These are phyloP conservation scores for Spathaspora girioi DNA, from an alignment of 805 yeast species.

Conservation along the genomic window DNA sequence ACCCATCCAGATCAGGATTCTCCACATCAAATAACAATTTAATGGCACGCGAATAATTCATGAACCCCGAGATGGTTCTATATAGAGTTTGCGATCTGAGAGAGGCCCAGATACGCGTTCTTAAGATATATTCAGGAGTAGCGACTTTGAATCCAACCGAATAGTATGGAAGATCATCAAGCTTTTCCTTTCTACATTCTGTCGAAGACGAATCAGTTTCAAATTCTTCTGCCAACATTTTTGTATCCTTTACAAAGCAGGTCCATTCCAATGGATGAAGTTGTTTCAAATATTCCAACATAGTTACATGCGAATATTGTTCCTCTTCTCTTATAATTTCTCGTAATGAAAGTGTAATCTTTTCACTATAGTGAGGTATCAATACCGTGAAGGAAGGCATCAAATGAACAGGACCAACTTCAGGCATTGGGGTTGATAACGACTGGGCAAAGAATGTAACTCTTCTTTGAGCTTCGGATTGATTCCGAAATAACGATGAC, in stretches of 20 bases:
- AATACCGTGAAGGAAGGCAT: conserved; percentile 86
- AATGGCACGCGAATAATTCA: conserved; percentile 97
- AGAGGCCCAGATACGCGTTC: conserved; percentile 99
- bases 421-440: conserved; percentile 79
- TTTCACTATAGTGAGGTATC: conserved; percentile 95
- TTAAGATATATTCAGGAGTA: conserved; percentile 91
- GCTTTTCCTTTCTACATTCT: conserved; percentile 39
- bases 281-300: conserved; percentile 91
- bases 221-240: conserved; percentile 90
- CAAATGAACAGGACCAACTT: conserved; percentile 56
- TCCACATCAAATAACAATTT: conserved; percentile 86
- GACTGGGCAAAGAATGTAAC: conserved; percentile 90
- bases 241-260: conserved; percentile 94
- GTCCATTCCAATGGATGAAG: conserved; percentile 97
- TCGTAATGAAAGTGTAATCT: conserved; percentile 86
- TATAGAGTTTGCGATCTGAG: conserved; percentile 94
- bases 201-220: conserved; percentile 37
- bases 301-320: conserved; percentile 90
- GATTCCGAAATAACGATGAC: conserved; percentile 52
- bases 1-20: conserved; percentile 62
- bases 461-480: conserved; percentile 78
- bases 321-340: conserved; percentile 97
- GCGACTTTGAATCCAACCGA: conserved; percentile 97
- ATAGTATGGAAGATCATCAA: conserved; percentile 90
- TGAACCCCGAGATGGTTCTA: conserved; percentile 96